phyloP scores from a whole-genome alignment of 2,329 filamentous ascomycete genomes.

The Colletotrichum costaricense region DNA sequence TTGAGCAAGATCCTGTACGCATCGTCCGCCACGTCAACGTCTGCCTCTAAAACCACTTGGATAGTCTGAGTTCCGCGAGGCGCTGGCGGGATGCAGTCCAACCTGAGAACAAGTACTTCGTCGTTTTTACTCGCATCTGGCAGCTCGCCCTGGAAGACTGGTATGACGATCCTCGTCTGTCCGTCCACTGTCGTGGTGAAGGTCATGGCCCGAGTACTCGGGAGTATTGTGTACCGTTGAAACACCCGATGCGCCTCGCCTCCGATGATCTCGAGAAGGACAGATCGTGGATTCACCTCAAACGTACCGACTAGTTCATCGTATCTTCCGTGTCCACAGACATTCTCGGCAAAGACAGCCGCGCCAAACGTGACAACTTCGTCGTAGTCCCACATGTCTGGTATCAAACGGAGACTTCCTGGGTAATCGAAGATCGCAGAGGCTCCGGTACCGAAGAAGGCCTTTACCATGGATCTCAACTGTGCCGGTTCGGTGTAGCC shows the following conservation, averaged over 20 bases:
- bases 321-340: background rate
- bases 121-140: background rate
- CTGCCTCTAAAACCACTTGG: background rate
- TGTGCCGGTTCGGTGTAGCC: background rate
- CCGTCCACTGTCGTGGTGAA: background rate
- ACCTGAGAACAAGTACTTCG: background rate
- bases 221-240: background rate
- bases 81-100: background rate
- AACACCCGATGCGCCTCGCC: background rate
- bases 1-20: background rate
- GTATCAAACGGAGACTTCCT: background rate
- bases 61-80: background rate
- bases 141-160: slow-evolving; percentile 5
- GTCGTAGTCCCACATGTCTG: background rate
- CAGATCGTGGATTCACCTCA: background rate
- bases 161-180: background rate
- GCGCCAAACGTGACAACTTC: background rate
- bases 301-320: background rate
- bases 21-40: background rate
- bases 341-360: background rate
- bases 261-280: background rate
- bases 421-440: background rate
- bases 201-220: background rate
- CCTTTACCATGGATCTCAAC: background rate
- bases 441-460: background rate